Conservation (phyloP, 345 rosid species). For the Xanthoceras sorbifolium region DNA sequence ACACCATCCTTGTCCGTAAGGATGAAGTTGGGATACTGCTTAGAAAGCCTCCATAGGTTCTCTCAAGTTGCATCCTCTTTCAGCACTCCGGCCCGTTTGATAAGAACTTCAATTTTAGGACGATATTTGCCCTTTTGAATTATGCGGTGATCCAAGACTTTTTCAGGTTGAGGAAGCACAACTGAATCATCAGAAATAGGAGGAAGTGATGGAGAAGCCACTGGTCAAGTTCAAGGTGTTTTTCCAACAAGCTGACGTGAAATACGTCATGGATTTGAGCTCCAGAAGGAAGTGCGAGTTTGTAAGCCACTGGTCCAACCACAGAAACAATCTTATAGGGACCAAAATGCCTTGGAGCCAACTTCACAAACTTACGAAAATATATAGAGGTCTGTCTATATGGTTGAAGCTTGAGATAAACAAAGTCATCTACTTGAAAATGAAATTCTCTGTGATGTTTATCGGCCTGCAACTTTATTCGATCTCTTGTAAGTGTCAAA, state of each 20-base stretch:
- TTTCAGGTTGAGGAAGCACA: not conserved
- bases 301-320: not conserved
- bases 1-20: not conserved
- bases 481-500: not conserved
- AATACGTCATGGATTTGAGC: too few species aligned
- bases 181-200: too few species aligned
- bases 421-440: not conserved
- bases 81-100: not conserved
- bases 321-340: not conserved
- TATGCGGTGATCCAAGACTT: not conserved
- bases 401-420: not conserved
- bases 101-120: not conserved
- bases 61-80: not conserved
- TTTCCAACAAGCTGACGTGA: too few species aligned
- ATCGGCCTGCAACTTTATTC: not conserved
- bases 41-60: not conserved
- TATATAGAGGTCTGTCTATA: not conserved
- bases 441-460: not conserved
- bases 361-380: not conserved
- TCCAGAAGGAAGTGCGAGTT: too few species aligned
- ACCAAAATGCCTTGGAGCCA: too few species aligned
- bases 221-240: too few species aligned
- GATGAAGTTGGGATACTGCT: not conserved
- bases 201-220: too few species aligned
- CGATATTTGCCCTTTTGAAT: not conserved